Evolutionary conservation across 2,329 filamentous ascomycete genomes (phyloP).

Genomic region (Trichoderma oligosporum): DNA sequence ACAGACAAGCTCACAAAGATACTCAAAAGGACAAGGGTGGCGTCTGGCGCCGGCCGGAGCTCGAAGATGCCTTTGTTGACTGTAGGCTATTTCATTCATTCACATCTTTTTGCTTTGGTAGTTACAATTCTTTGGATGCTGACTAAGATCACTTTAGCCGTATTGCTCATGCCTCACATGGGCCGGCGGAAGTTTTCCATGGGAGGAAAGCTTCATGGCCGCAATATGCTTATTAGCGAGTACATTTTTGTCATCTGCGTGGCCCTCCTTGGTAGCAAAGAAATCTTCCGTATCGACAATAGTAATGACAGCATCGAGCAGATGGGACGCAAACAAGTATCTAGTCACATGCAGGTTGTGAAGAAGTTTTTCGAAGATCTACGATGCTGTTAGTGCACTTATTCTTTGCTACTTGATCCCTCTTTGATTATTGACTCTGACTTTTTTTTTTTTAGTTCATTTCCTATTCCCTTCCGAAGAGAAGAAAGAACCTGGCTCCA

Average conservation of each 20-base stretch:
- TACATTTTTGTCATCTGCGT: constrained; percentile 53
- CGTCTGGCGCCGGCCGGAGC: constrained; percentile 48
- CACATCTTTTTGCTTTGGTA: background rate
- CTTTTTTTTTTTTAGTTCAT: constrained; percentile 50
- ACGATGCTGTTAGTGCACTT: constrained; percentile 54
- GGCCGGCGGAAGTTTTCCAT: constrained; percentile 64
- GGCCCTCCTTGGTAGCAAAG: constrained; percentile 39
- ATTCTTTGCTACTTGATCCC: background rate
- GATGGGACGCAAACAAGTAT: constrained; percentile 61
- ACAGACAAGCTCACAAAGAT: constrained; percentile 61
- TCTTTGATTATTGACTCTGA: constrained; percentile 20
- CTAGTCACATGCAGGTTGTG: constrained; percentile 67
- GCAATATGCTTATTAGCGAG: constrained; percentile 67
- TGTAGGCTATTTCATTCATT: constrained; percentile 41
- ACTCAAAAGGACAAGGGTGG: constrained; percentile 58
- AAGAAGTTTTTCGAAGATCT: constrained; percentile 63
- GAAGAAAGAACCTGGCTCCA: constrained; percentile 55
- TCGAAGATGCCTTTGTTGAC: constrained; percentile 65
- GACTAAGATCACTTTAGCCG: constrained; percentile 43
- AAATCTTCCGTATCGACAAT: constrained; percentile 43
- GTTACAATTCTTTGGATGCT: constrained; percentile 23
- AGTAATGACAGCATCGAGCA: constrained; percentile 44
- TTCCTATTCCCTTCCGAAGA: constrained; percentile 57
- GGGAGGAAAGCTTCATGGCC: constrained; percentile 59
- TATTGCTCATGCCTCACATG: constrained; percentile 63